Conservation (phyloP, 805 yeast species). For the Wickerhamomyces rabaulensis region DNA sequence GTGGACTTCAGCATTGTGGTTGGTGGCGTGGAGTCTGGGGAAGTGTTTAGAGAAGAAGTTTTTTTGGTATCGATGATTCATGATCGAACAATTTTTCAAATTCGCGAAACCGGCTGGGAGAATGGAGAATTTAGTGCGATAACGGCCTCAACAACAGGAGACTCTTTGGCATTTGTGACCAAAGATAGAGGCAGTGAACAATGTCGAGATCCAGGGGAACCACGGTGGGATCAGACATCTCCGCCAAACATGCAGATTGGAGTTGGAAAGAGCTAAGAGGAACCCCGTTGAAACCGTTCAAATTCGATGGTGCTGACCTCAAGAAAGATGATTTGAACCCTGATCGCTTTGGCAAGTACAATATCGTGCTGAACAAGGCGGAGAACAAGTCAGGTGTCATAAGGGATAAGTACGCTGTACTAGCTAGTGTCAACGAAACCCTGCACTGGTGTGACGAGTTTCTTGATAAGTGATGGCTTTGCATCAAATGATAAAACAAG, state of each 20-base stretch:
- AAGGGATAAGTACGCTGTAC: slow-evolving; percentile 5
- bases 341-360: slow-evolving; percentile 12
- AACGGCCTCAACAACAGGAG: no score
- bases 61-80: background rate
- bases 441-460: slow-evolving; percentile 19
- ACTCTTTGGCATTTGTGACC: no score
- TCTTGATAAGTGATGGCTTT: background rate
- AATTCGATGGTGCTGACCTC: slow-evolving; percentile 9
- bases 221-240: background rate
- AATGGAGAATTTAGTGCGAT: no score
- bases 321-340: slow-evolving; percentile 15
- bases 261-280: slow-evolving; percentile 17
- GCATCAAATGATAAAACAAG: no score
- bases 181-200: background rate
- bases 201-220: slow-evolving; percentile 5
- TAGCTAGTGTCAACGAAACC: slow-evolving; percentile 10
- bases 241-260: slow-evolving; percentile 1
- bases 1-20: slow-evolving; percentile 1
- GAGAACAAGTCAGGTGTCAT: slow-evolving; percentile 16
- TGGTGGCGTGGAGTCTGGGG: background rate
- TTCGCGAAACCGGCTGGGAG: no score
- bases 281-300: slow-evolving; percentile 12
- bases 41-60: background rate
- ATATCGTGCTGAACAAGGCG: slow-evolving; percentile 16
- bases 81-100: background rate